A percentile compares a stretch with the other conserved stretches of the same genome.
Conservation (phyloP, 768 basidiomycete genomes). For the Suillus lakei region DNA sequence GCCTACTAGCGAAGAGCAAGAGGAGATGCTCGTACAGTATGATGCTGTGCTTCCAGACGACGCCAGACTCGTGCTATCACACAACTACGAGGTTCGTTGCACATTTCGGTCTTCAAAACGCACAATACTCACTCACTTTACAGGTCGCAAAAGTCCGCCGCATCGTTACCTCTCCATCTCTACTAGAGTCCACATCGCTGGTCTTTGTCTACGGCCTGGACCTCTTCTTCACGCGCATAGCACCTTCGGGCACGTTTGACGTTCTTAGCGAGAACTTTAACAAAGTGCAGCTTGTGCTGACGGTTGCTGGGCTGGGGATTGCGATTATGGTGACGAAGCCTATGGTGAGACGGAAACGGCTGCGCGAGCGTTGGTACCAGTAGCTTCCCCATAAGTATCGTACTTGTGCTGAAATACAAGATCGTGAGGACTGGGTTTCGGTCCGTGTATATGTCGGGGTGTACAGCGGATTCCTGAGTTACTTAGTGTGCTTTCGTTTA, state of each 20-base stretch:
- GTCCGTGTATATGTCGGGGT: no score
- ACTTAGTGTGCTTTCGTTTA: no score
- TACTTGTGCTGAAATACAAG: neutral
- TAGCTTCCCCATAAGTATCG: neutral
- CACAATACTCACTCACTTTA: neutral
- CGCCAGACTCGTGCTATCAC: conserved; percentile 58
- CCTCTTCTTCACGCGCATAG: conserved; percentile 83
- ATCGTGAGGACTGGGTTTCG: neutral
- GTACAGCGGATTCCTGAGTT: no score
- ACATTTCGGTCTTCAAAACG: conserved; percentile 22
- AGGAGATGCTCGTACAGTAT: conserved; percentile 87
- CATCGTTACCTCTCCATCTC: conserved; percentile 80
- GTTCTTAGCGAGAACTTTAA: conserved; percentile 92
- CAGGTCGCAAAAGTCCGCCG: conserved; percentile 72
- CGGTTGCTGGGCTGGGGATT: conserved; percentile 67
- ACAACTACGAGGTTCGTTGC: conserved; percentile 53
- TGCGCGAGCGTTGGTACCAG: conserved; percentile 75
- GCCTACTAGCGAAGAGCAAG: conserved; percentile 75
- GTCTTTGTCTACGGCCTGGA: conserved; percentile 89
- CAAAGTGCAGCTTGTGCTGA: conserved; percentile 87
- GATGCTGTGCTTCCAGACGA: conserved; percentile 82
- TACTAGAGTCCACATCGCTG: conserved; percentile 91
- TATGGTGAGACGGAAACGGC: conserved; percentile 71
- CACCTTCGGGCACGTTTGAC: conserved; percentile 92
- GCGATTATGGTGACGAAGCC: conserved; percentile 86